phyloP scores from a whole-genome alignment of 169 alveolate genomes.

The Plasmodium billcollinsi region DNA sequence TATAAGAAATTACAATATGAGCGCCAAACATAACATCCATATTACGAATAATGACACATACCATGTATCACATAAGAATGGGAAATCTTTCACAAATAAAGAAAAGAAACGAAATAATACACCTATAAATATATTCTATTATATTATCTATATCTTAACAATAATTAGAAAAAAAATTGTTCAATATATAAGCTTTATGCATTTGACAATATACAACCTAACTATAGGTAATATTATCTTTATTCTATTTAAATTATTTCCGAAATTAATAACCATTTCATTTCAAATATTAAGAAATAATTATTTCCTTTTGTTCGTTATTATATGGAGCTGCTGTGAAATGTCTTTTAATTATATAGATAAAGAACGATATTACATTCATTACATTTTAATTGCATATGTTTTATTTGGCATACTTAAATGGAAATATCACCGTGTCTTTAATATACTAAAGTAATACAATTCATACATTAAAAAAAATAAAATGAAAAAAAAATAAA shows the following conservation, averaged over 20 bases:
- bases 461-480: background rate
- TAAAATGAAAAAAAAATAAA: background rate
- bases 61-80: too few species aligned
- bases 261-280: background rate
- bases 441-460: slow-evolving; percentile 27
- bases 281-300: slow-evolving; percentile 6
- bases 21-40: background rate
- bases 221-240: background rate
- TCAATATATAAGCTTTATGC: too few species aligned
- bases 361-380: slow-evolving; percentile 36
- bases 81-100: too few species aligned
- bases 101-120: too few species aligned
- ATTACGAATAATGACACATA: background rate
- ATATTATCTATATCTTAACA: too few species aligned
- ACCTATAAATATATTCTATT: too few species aligned
- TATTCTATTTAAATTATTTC: background rate
- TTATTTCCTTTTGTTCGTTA: slow-evolving; percentile 13
- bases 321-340: slow-evolving; percentile 39
- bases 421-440: background rate
- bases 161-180: too few species aligned
- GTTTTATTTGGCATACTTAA: slow-evolving; percentile 10
- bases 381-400: slow-evolving; percentile 13
- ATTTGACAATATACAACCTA: too few species aligned
- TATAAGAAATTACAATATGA: background rate
- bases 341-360: slow-evolving; percentile 27